A percentile compares a stretch with the other conserved stretches of the same genome.
Conservation (phyloP, 495 filamentous ascomycete species). For the Penicillium parvum region DNA sequence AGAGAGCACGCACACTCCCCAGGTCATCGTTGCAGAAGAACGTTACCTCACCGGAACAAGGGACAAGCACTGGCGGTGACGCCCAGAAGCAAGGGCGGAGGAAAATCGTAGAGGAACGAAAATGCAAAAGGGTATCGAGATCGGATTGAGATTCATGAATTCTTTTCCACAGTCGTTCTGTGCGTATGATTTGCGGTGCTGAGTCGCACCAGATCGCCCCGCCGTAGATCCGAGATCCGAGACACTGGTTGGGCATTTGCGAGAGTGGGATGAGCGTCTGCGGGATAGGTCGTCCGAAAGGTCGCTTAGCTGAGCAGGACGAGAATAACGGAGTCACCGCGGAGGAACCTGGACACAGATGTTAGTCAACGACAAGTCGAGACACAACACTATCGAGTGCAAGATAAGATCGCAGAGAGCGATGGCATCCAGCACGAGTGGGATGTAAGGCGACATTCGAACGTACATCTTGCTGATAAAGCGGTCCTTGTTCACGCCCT, state of each 20-base stretch:
- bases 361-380: conserved; percentile 8
- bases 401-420: neutral
- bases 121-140: conserved; percentile 27
- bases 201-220: conserved; percentile 14
- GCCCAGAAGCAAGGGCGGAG: conserved; percentile 25
- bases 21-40: conserved; percentile 11
- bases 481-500: conserved; percentile 93
- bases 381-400: too few species aligned
- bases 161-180: conserved; percentile 5
- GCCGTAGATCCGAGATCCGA: conserved; percentile 7
- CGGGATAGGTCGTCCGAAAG: conserved; percentile 5
- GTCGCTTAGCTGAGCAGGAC: conserved; percentile 73
- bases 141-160: conserved; percentile 22
- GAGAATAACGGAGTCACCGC: conserved; percentile 91
- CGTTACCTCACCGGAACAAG: conserved; percentile 10
- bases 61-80: conserved; percentile 4
- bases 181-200: conserved; percentile 11
- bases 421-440: neutral
- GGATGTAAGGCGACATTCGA: neutral
- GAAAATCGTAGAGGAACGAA: conserved; percentile 2
- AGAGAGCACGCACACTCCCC: neutral
- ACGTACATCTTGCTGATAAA: conserved; percentile 98
- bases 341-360: conserved; percentile 64
- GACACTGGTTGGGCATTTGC: conserved; percentile 7
- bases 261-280: conserved; percentile 14